Conservation (phyloP, 192 early-diverging fungal species). For the Backusella sp. region DNA sequence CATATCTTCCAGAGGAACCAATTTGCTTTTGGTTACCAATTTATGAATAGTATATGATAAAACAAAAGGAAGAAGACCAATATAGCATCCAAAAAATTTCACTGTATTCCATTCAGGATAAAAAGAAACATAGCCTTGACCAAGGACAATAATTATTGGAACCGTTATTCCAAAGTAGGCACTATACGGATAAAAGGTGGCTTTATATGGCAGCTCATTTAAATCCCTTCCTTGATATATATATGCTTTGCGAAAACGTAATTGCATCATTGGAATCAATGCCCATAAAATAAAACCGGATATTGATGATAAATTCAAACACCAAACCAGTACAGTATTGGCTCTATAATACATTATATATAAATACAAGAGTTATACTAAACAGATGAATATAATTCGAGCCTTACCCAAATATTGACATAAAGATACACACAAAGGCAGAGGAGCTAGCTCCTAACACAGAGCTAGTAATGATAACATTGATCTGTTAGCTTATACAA, state of each 20-base stretch:
- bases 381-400: neutral
- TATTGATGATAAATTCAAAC: constrained; percentile 65
- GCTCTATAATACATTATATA: constrained; percentile 57
- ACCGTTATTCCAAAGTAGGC: constrained; percentile 65
- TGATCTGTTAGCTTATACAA: neutral
- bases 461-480: constrained; percentile 31
- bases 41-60: neutral
- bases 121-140: constrained; percentile 56
- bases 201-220: constrained; percentile 65
- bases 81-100: neutral
- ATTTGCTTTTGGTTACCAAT: neutral
- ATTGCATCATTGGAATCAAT: constrained; percentile 74
- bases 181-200: constrained; percentile 72
- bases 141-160: constrained; percentile 54
- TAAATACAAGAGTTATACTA: neutral
- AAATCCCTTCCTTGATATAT: constrained; percentile 63
- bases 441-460: constrained; percentile 35
- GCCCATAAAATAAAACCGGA: constrained; percentile 82
- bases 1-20: neutral
- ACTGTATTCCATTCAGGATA: neutral
- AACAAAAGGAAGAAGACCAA: neutral
- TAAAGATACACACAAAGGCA: constrained; percentile 38
- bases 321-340: constrained; percentile 63
- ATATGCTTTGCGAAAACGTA: constrained; percentile 80
- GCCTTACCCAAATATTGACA: neutral